A percentile compares a stretch with the other conserved stretches of the same genome.
Evolutionary conservation across 1,284 basidiomycete species (phyloP).

Genomic region (Trametes hirsuta): DNA sequence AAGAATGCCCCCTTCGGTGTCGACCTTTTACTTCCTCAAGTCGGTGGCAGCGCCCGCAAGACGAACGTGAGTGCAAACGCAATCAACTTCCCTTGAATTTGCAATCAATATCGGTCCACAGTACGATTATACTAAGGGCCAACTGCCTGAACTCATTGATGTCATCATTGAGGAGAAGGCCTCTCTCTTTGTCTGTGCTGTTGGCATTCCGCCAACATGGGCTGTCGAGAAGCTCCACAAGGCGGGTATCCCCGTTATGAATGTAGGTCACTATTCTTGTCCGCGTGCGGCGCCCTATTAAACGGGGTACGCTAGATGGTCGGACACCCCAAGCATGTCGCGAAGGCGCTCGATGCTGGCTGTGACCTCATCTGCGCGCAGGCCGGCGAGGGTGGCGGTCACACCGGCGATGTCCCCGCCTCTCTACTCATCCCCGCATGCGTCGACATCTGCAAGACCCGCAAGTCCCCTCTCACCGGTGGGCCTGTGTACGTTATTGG

Average conservation of each 20-base stretch:
- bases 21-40: conserved; percentile 82
- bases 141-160: conserved; percentile 78
- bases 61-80: conserved; percentile 66
- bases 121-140: conserved; percentile 83
- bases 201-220: conserved; percentile 81
- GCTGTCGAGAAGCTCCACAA: conserved; percentile 80
- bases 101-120: conserved; percentile 29
- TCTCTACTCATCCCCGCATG: conserved; percentile 84
- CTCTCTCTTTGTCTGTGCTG: conserved; percentile 83
- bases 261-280: conserved; percentile 46
- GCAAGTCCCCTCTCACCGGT: conserved; percentile 77
- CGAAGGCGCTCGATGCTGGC: conserved; percentile 79
- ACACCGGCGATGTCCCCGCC: conserved; percentile 76
- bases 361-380: conserved; percentile 91
- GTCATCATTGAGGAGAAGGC: conserved; percentile 89
- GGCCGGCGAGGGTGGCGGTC: conserved; percentile 86
- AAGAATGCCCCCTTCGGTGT: conserved; percentile 84
- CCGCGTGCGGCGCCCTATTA: neutral
- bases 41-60: conserved; percentile 82
- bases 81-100: neutral
- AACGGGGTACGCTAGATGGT: conserved; percentile 66
- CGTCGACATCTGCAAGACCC: conserved; percentile 78
- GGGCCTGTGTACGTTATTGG: conserved; percentile 82
- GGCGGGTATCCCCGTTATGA: conserved; percentile 84
- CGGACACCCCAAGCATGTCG: conserved; percentile 85